Base-by-base conservation (phyloP, 176 grass and related monocot species). In the Aegilops sharonensis region DNA sequence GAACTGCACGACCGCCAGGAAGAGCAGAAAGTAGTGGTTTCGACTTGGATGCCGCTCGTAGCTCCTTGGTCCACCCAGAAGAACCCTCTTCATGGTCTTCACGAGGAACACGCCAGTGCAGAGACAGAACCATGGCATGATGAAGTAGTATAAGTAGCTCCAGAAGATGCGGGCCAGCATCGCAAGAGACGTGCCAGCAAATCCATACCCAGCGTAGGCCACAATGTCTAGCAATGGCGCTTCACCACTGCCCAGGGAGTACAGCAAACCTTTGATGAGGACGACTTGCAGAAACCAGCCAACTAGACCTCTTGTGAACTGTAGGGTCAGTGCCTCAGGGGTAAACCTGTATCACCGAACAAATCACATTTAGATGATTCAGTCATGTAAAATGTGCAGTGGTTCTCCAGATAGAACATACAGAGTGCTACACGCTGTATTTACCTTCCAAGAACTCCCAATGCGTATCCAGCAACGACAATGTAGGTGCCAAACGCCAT, bases 261-360 rank as follows among this genome's bases (percentile, higher is more conserved):
- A 95, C 18, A 95, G 52, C 36, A 98, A 83, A 42, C 84, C 90
- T 86, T 93, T 92, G 60, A 98, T 87, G 74, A 98, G 69, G 35
- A 89, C 77, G 30, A 95, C 82, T 88, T 98, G 93, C 11, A 98
- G 75, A 87, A 95, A 85, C 95, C 95, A 98, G 15, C 95, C 93
- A 47, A 92, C 85, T 52, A 87, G n/a, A 30, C 93, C 95, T 82
- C 88, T 92, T 29, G 95, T 85, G 68, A 98, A 95, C 77, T 93
- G 93, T 52, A 98, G 64, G 68, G 91, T 95, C 17, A 95, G 77
- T 74, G 89, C 88, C 83, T 98, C 93, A 65, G 95, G 93, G 85
- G 75, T 95, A 84, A 98, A 98, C 85, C 95, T 98, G 87, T 63
- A 89, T 84, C 10, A 72, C 9, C 3, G 43, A 64, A 47, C 15